Conservation (phyloP, 2,329 filamentous ascomycete genomes). For the Aphanoascus verrucosus region DNA sequence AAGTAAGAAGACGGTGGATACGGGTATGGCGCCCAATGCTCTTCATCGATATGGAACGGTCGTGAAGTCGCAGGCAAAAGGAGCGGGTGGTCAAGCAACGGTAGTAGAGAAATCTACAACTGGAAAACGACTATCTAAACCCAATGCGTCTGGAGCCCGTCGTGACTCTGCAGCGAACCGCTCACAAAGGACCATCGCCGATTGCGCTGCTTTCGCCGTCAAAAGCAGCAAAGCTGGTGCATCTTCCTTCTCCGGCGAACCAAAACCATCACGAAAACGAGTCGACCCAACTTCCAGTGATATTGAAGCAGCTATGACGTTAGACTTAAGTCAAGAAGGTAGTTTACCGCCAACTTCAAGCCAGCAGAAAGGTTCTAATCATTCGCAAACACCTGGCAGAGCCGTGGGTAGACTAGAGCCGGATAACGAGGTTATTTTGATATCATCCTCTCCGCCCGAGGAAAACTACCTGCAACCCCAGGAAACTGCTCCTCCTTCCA, state of each 20-base stretch:
- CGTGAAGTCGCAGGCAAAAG: conserved; percentile 18
- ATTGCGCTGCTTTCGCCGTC: conserved; percentile 7
- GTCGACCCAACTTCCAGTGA: conserved; percentile 5
- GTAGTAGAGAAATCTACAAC: conserved; percentile 17
- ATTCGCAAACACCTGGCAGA: conserved; percentile 4
- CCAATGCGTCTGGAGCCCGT: conserved; percentile 12
- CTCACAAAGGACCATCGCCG: conserved; percentile 5
- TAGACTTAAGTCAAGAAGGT: conserved; percentile 12
- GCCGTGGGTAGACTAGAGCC: conserved; percentile 6
- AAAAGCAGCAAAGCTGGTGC: background rate
- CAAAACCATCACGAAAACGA: background rate
- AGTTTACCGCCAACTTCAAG: conserved; percentile 1
- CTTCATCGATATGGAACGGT: conserved; percentile 34
- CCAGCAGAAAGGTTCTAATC: conserved; percentile 3
- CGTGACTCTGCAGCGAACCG: background rate
- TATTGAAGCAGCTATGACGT: conserved; percentile 11
- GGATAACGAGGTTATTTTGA: background rate
- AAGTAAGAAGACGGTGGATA: conserved; percentile 29
- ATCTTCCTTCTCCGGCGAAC: background rate
- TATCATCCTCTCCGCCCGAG: conserved; percentile 4
- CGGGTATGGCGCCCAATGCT: conserved; percentile 32
- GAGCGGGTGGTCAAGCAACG: background rate
- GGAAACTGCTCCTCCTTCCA: background rate
- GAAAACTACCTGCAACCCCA: background rate
- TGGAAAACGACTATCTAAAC: conserved; percentile 17